Evolutionary conservation across 192 early-diverging fungal species (phyloP), one percentile per base, ranked within the genome.

Genomic region (Backusella morwellensis): DNA sequence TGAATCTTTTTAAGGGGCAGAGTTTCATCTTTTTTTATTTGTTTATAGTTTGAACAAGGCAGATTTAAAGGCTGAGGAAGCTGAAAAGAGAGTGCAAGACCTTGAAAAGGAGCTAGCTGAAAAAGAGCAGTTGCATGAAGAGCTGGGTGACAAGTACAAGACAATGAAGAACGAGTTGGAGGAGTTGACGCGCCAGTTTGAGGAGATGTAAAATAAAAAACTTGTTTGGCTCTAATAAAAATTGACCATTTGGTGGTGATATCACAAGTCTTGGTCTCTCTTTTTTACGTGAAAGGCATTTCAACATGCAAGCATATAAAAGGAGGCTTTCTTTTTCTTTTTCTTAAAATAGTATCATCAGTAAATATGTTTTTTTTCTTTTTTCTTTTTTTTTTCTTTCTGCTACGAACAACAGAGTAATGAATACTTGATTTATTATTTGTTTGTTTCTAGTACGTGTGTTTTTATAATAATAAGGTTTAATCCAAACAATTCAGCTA

Each of bases 81-180:
- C 91, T 82, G 95, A 98, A 85, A 92, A 95, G 76, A 92, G 90
- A 85, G 90, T 94, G 23, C 87, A 88, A 47, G 88, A 93, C 79
- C 82, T 96, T 79, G 95, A 97, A 78, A 85, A 85, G 71, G 94
- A 98, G 72, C 83, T 88, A 75, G 83, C 83, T 47, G 90, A 90
- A 40, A 86, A 93, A 66, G 97, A 98, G 80, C 81, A 81, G 67
- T 89, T 90, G 81, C 80, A 92, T 84, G 94, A 95, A 71, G 93
- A 95, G 47, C 75, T 91, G 68, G 80, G 81, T 26, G 86, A 84
- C 50, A 91, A 95, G 85, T 92, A 90, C 86, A 81, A 82, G n/a
- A 74, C 75, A 3, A 84, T 89, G 81, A 94, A 97, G 89, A 54
- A 73, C 67, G 96, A 98, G 77, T 88, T 96, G 75, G 95, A 95